phyloP scores from a whole-genome alignment of 352 stramenopile genomes.

The Phytophthora idaei region DNA sequence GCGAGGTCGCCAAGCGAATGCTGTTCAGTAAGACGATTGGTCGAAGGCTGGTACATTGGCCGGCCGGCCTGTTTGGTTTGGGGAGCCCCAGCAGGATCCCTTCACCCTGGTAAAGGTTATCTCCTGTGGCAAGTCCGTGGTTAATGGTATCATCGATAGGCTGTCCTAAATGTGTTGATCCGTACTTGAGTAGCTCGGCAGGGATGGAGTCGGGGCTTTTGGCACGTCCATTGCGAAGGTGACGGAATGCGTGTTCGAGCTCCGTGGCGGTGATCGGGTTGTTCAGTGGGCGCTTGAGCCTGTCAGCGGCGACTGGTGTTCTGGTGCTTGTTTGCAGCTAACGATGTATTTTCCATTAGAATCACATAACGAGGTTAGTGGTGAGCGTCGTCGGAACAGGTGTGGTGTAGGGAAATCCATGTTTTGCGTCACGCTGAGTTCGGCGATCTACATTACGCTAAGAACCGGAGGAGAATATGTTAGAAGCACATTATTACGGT shows the following conservation, averaged over 20 bases:
- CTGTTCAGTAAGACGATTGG: slow-evolving; percentile 15
- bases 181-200: slow-evolving; percentile 11
- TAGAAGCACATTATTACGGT: too few relatives aligned
- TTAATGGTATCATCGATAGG: background rate
- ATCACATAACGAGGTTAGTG: background rate
- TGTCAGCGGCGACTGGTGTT: background rate
- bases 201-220: background rate
- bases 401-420: too few relatives aligned
- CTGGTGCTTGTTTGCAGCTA: too few relatives aligned
- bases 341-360: background rate
- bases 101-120: too few relatives aligned
- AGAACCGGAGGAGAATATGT: too few relatives aligned
- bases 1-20: slow-evolving; percentile 9
- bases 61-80: background rate
- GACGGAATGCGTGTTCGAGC: background rate
- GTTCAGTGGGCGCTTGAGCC: background rate
- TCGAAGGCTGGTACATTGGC: background rate
- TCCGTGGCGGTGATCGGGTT: background rate
- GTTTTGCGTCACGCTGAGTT: too few relatives aligned
- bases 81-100: too few relatives aligned
- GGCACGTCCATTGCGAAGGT: slow-evolving; percentile 3
- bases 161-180: background rate
- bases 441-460: too few relatives aligned
- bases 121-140: too few relatives aligned
- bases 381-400: background rate